Evolutionary conservation across 78 protist genomes (phyloP), one percentile per base, ranked within the genome.

Genomic region (Ministeria vibrans): DNA sequence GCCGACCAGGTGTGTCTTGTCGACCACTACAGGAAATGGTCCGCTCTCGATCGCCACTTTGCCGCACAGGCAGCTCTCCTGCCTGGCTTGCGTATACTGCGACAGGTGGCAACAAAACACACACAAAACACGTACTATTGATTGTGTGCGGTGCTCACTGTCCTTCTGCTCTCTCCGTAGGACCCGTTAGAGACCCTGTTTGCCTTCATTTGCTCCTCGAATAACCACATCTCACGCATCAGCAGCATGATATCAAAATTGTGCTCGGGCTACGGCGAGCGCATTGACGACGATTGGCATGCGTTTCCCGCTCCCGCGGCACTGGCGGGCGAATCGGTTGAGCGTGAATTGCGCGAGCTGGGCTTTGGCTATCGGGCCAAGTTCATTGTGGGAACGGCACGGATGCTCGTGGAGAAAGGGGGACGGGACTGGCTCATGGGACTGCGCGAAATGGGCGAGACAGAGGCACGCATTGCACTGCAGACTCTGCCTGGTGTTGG

Each of bases 331-430:
- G 62, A 1, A 0, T 75, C 39, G 0, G 30, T 32, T 20, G 91
- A 90, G 74, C 27, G 38, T n/a, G 83, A 83, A 49, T 63, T 93
- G 75, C 83, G 90, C 23, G 90, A 44, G 7, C 71, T 91, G 0
- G 97, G 97, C 22, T 82, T 91, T 51, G 97, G 97, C 1, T 93
- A 93, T 70, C 36, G 81, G 62, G 93, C 96, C n/a, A 69, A 49
- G 63, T 90, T 76, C 69, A 68, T 88, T 28, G 78, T 45, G 3
- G 23, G 46, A 46, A n/a, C 92, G 11, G 87, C 86, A 3, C 27
- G 55, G 42, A 74, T 38, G 79, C 87, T 88, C 4, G 38, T 59
- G 34, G 25, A 4, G 23, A 1, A 2, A n/a, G 72, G 77, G 3
- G 70, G 49, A 2, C 6, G 1, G 22, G 34, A 46, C 13, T 7